Evolutionary conservation across 2,329 filamentous ascomycete species (phyloP), one percentile per base, ranked within the genome.

Genomic region (Fusarium kyushuense): DNA sequence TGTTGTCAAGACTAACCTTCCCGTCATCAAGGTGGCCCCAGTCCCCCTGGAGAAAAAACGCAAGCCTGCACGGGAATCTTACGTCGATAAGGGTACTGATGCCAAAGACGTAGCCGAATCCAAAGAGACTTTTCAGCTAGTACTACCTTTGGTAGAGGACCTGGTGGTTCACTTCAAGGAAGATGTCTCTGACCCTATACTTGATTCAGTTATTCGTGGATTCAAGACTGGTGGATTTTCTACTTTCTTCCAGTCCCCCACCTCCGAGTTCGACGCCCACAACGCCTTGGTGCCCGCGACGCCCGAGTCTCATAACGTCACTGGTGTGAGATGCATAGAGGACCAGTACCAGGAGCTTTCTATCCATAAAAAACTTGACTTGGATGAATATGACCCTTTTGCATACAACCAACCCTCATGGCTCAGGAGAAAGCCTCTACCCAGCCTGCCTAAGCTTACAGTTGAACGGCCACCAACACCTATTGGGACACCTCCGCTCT

Each of bases 91-190:
- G 12, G 81, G 81, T 16, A 79, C 78, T 0, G 79, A 83, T 70
- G 75, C 77, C 2, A 74, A 72, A 9, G 69, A 77, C 3, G 55
- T 74, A 16, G 27, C 63, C 2, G 65, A 69, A 16, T 40, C 61
- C 10, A 55, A 75, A 11, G 59, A 72, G 17, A 54, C 73, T 0
- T 81, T 82, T 38, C 77, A 81, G 33, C 78, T 84, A 1, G 80
- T 87, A 1, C 78, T 90, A 23, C 82, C 84, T 0, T 76, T 87
- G 41, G 70, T 80, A 1, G 88, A 90, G 70, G 85, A 90, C 63
- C 72, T 89, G 2, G 80, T 89, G 4, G 79, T 90, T 25, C 80
- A 86, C 45, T 82, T 90, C 56, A 83, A 81, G 16, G 80, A 82
- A 11, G 81, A 82, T 3, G 74, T 76, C 2, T 72, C 75, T 0